These are phyloP conservation scores for Rheum nobile DNA, from an alignment of 148 eudicot species.

Conservation along the genomic window DNA sequence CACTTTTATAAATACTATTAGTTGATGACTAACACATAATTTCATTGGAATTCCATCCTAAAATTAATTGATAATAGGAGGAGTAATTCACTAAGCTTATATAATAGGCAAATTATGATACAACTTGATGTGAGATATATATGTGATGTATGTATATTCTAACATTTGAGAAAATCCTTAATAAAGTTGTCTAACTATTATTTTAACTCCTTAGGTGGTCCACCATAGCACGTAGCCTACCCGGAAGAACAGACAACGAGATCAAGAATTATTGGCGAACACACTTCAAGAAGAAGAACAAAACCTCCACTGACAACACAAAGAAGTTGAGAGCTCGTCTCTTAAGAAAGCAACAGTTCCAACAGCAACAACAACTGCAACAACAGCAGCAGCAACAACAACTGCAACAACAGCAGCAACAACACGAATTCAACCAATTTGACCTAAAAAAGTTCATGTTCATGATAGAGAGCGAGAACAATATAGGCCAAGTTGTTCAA, in stretches of 20 bases:
- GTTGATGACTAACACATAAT: too few species aligned
- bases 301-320: constrained; percentile 11
- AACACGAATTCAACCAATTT: background rate
- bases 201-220: constrained; percentile 47
- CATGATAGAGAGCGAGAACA: background rate
- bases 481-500: background rate
- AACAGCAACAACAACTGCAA: constrained; percentile 25
- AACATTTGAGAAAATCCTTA: background rate
- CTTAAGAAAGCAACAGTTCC: constrained; percentile 37
- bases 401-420: background rate
- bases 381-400: constrained; percentile 16
- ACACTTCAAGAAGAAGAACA: constrained; percentile 61
- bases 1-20: background rate
- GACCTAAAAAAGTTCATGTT: constrained; percentile 30
- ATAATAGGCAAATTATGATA: too few species aligned
- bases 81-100: too few species aligned
- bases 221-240: constrained; percentile 64
- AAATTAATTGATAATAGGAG: too few species aligned
- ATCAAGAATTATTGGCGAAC: constrained; percentile 86
- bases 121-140: too few species aligned
- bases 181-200: background rate
- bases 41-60: too few species aligned
- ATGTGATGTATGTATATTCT: too few species aligned
- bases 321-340: constrained; percentile 27
- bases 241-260: constrained; percentile 78